A percentile compares a stretch with the other conserved stretches of the same genome.
Evolutionary conservation across 2,329 filamentous ascomycete species (phyloP).

Genomic region (Aspergillus sp.): DNA sequence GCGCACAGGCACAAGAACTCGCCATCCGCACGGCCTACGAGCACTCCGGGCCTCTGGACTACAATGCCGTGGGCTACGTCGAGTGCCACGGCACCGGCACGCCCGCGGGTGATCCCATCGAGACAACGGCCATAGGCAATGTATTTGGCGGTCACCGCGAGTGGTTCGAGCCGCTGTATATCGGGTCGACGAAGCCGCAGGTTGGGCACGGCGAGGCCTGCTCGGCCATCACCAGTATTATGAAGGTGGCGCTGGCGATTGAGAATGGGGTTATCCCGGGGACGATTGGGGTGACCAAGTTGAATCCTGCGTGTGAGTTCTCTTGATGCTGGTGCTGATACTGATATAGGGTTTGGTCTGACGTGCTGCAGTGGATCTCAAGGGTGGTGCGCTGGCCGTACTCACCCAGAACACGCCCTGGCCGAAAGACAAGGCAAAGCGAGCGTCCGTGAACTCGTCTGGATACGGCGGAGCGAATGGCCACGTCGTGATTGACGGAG

Average conservation of each 20-base stretch:
- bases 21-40: neutral
- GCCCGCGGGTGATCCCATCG: conserved; percentile 5
- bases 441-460: conserved; percentile 44
- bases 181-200: conserved; percentile 35
- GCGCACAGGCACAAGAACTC: neutral
- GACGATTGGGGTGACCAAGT: neutral
- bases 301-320: too few species aligned
- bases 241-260: conserved; percentile 24
- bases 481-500: conserved; percentile 40
- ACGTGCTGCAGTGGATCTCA: neutral
- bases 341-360: too few species aligned
- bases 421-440: too few species aligned
- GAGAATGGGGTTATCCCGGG: neutral
- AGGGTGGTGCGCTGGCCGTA: conserved; percentile 32
- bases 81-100: conserved; percentile 14
- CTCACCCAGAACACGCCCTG: too few species aligned
- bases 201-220: conserved; percentile 38
- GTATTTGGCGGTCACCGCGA: neutral
- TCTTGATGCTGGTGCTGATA: too few species aligned
- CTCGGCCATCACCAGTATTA: conserved; percentile 31
- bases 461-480: conserved; percentile 42
- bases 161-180: conserved; percentile 14
- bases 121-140: neutral
- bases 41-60: neutral
- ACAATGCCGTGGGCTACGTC: neutral